These are phyloP conservation scores for Phytophthora europaea DNA, from an alignment of 352 stramenopile species.

Conservation along the genomic window DNA sequence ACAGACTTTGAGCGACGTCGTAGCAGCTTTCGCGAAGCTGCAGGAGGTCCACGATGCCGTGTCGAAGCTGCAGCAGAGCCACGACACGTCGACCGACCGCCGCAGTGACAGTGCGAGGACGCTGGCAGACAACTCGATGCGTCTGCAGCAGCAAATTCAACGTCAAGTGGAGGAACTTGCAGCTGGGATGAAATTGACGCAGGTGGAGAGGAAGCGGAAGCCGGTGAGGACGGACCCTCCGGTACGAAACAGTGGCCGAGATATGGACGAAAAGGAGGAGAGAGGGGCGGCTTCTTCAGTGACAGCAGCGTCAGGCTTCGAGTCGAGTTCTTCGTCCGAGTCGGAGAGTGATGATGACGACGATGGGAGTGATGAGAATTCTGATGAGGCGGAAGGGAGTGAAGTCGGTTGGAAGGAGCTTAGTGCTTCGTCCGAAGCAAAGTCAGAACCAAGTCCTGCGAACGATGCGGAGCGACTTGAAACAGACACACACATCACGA, in stretches of 20 bases:
- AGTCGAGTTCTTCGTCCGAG: background rate
- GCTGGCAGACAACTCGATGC: background rate
- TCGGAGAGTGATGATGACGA: background rate
- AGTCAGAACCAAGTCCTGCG: background rate
- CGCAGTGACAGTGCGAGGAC: constrained; percentile 1
- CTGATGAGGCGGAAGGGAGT: constrained; percentile 3
- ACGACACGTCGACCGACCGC: background rate
- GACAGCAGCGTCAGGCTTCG: background rate
- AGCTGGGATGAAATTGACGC: background rate
- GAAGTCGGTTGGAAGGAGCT: background rate
- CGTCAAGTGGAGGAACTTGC: background rate
- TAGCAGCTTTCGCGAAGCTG: constrained; percentile 14
- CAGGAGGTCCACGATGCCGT: constrained; percentile 22
- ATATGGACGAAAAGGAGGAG: background rate
- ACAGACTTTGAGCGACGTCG: constrained; percentile 3
- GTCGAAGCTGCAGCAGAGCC: constrained; percentile 12
- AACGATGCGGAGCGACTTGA: background rate
- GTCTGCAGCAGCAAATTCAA: background rate
- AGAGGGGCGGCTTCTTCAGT: background rate
- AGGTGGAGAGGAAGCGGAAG: background rate
- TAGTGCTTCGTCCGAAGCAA: background rate
- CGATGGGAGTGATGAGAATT: background rate
- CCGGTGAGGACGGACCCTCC: too few species aligned
- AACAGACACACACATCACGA: background rate
- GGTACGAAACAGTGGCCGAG: background rate